Conservation (phyloP, 129 eudicot species). For the Flaveria ramosissima region DNA sequence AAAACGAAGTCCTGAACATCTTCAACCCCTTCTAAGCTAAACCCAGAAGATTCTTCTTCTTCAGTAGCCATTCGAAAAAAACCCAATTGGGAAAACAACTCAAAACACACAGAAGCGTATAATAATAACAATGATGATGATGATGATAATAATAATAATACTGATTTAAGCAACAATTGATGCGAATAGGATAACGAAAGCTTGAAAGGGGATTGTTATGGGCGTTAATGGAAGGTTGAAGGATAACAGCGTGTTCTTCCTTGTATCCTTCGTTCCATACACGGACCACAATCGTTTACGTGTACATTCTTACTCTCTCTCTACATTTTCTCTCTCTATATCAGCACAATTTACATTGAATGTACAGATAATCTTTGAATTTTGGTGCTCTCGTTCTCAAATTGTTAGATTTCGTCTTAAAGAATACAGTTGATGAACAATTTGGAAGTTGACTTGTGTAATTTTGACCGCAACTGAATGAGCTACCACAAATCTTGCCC, state of each 20-base stretch:
- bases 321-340: background rate
- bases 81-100: background rate
- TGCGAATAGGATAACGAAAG: background rate
- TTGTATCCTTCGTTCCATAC: conserved; percentile 41
- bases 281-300: conserved; percentile 67
- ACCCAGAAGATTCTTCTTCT: conserved; percentile 38
- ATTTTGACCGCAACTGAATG: background rate
- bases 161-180: background rate
- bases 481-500: background rate
- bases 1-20: conserved; percentile 71
- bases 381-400: background rate
- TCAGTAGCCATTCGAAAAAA: conserved; percentile 40
- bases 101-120: background rate
- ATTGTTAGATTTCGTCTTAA: background rate
- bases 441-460: background rate
- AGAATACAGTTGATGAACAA: background rate
- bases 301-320: conserved; percentile 19
- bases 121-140: background rate
- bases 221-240: conserved; percentile 7
- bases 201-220: conserved; percentile 22
- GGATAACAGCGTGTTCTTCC: conserved; percentile 41
- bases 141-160: background rate
- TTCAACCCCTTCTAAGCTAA: conserved; percentile 57
- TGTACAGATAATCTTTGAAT: background rate
- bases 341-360: background rate